Conservation (phyloP, 306 rosid genomes). For the Vigna mungo region DNA sequence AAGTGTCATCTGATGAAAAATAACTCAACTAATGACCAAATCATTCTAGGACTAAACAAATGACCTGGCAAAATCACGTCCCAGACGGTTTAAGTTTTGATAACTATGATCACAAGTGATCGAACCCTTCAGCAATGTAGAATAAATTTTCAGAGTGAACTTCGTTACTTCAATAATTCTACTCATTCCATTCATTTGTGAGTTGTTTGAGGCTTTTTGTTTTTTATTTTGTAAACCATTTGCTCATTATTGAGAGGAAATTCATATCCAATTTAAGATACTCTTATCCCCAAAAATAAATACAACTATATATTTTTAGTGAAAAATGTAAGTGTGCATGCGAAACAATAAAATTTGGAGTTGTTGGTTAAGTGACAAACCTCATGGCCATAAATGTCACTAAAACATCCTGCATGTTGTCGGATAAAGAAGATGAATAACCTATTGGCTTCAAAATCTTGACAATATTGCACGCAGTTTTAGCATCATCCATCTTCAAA, state of each 20-base stretch:
- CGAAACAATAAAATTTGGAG: constrained; percentile 5
- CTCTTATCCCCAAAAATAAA: constrained; percentile 5
- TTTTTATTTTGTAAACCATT: not conserved
- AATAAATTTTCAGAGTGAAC: not conserved
- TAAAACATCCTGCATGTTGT: constrained; percentile 61
- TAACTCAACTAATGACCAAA: constrained; percentile 12
- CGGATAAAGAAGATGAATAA: constrained; percentile 65
- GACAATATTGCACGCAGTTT: constrained; percentile 57
- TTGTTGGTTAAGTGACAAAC: constrained; percentile 54
- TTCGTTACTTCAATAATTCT: constrained; percentile 15
- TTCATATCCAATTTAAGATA: constrained; percentile 17
- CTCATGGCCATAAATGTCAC: constrained; percentile 81
- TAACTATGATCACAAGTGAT: constrained; percentile 26
- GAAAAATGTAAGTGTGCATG: constrained; percentile 5
- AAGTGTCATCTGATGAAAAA: not conserved
- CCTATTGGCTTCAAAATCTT: constrained; percentile 84
- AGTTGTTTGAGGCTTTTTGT: constrained; percentile 9
- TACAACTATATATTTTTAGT: not conserved
- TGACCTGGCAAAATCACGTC: not conserved
- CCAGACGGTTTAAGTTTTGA: constrained; percentile 13
- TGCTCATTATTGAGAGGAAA: constrained; percentile 25
- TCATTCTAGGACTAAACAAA: constrained; percentile 23
- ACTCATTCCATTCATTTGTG: not conserved
- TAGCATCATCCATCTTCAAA: constrained; percentile 48
- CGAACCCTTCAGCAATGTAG: constrained; percentile 9